A percentile compares a stretch with the other conserved stretches of the same genome.
Evolutionary conservation across 2,329 filamentous ascomycete genomes (phyloP).

Genomic region (Botryotinia convoluta): DNA sequence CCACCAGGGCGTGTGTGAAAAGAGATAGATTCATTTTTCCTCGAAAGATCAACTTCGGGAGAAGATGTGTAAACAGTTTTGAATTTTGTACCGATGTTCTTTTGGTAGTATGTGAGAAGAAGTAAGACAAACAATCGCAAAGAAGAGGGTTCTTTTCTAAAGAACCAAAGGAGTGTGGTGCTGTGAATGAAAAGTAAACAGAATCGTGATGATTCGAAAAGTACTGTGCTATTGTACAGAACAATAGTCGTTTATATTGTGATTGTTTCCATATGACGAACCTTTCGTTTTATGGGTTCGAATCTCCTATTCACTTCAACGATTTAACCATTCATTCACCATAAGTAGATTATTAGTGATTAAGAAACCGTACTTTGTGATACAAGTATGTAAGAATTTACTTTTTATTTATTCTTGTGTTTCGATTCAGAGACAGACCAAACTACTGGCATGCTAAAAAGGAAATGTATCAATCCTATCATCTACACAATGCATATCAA

Average conservation of each 20-base stretch:
- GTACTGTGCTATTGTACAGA: not conserved
- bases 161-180: conserved; percentile 9
- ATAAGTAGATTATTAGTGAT: not conserved
- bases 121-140: not conserved
- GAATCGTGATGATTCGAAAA: conserved; percentile 15
- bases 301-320: conserved; percentile 13
- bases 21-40: conserved; percentile 13
- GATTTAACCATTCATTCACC: not conserved
- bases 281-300: not conserved
- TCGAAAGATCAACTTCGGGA: conserved; percentile 7
- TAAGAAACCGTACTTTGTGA: not conserved
- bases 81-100: not conserved
- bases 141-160: not conserved
- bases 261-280: not conserved
- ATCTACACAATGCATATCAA: not conserved
- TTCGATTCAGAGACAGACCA: not conserved
- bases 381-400: conserved; percentile 2
- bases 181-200: not conserved
- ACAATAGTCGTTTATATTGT: not conserved
- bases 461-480: not conserved
- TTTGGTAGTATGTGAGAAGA: not conserved
- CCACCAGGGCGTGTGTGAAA: conserved; percentile 25
- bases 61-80: not conserved
- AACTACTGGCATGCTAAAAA: not conserved
- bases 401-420: conserved; percentile 5